phyloP scores from a whole-genome alignment of 257 asterid genomes.

The Solanum tarapatanum region DNA sequence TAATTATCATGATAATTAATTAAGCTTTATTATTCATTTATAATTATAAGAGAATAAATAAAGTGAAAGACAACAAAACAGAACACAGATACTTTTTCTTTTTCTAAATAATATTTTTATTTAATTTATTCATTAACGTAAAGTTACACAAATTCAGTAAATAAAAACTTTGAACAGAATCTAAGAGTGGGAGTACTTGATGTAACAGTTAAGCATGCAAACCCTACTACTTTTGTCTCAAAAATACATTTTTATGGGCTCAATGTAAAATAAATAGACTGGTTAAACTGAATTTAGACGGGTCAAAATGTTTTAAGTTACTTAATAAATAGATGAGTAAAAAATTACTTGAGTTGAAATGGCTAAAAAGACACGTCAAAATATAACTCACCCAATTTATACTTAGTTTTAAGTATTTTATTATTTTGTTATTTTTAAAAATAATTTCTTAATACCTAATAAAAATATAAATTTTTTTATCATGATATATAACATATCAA shows the following conservation, averaged over 20 bases:
- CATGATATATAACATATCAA: background rate
- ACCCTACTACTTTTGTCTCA: background rate
- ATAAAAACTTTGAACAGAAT: background rate
- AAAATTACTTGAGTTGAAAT: background rate
- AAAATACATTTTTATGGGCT: background rate
- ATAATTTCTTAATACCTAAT: background rate
- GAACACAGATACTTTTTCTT: background rate
- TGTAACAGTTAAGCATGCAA: constrained; percentile 2
- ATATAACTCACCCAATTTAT: background rate
- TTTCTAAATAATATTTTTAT: background rate
- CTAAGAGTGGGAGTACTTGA: background rate
- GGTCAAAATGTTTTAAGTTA: background rate
- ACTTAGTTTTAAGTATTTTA: background rate
- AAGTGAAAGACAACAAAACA: background rate
- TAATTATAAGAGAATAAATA: constrained; percentile 7
- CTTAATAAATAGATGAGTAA: background rate
- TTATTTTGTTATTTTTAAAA: background rate
- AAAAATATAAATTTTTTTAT: background rate
- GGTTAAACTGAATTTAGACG: background rate
- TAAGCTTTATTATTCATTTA: background rate
- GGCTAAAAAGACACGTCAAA: background rate
- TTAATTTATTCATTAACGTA: background rate
- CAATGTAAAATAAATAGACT: background rate
- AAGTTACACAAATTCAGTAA: background rate
- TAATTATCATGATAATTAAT: constrained; percentile 9